phyloP scores from a whole-genome alignment of 2,329 filamentous ascomycete genomes.

The Diaporthe ilicicola region DNA sequence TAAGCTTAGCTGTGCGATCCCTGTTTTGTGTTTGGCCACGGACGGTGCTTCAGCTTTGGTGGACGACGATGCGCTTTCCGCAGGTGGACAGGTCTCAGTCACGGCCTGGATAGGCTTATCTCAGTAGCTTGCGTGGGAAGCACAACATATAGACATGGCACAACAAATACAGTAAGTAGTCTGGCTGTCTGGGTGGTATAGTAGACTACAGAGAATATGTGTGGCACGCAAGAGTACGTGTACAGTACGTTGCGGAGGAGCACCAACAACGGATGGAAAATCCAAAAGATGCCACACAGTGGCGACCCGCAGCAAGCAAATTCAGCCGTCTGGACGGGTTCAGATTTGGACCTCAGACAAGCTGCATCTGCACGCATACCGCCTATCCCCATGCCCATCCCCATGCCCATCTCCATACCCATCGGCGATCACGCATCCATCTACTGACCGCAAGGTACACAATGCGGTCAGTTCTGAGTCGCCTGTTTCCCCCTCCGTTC shows the following conservation, averaged over 20 bases:
- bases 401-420: neutral
- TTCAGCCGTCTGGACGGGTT: slow-evolving; percentile 15
- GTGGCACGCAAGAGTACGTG: neutral
- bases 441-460: slow-evolving; percentile 27
- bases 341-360: slow-evolving; percentile 19
- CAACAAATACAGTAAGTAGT: neutral
- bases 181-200: neutral
- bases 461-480: slow-evolving; percentile 29
- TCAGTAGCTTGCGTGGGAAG: neutral
- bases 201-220: neutral
- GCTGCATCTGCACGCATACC: slow-evolving; percentile 29
- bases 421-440: slow-evolving; percentile 5
- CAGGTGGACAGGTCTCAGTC: slow-evolving; percentile 4
- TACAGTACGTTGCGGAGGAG: neutral
- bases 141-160: slow-evolving; percentile 1
- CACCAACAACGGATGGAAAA: slow-evolving; percentile 15
- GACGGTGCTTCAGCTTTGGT: neutral
- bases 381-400: slow-evolving; percentile 14
- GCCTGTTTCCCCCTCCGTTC: neutral
- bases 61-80: slow-evolving; percentile 3
- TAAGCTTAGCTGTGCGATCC: slow-evolving; percentile 21
- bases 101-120: neutral
- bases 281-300: slow-evolving; percentile 26
- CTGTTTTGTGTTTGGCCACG: slow-evolving; percentile 19
- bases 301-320: slow-evolving; percentile 29